These are phyloP conservation scores for Aspergillus funiculosus DNA, from an alignment of 495 filamentous ascomycete genomes.

Conservation along the genomic window DNA sequence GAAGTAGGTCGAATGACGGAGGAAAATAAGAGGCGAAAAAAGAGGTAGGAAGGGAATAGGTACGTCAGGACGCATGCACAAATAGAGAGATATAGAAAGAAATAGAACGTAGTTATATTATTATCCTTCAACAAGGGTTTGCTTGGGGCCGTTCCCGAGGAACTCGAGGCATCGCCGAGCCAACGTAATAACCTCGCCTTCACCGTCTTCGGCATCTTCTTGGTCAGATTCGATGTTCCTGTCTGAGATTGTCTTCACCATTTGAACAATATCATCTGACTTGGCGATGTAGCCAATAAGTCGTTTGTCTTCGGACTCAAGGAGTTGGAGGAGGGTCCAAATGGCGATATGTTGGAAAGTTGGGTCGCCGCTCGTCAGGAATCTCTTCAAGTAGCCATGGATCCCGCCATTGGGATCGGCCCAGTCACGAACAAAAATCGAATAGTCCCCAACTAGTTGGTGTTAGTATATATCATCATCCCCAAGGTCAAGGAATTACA, in stretches of 20 bases:
- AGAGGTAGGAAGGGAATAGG: constrained; percentile 11
- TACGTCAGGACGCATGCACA: constrained; percentile 11
- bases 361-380: constrained; percentile 87
- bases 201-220: constrained; percentile 82
- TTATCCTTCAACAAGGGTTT: constrained; percentile 53
- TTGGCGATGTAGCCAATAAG: constrained; percentile 80
- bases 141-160: constrained; percentile 57
- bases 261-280: constrained; percentile 79
- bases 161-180: constrained; percentile 85
- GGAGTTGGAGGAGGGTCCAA: constrained; percentile 91
- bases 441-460: constrained; percentile 84
- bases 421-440: constrained; percentile 93
- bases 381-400: constrained; percentile 87
- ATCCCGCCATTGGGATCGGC: constrained; percentile 87
- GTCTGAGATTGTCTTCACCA: constrained; percentile 86
- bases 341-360: constrained; percentile 99
- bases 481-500: constrained; percentile 15
- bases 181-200: constrained; percentile 90
- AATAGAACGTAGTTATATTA: constrained; percentile 2
- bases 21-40: constrained; percentile 14
- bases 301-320: constrained; percentile 87
- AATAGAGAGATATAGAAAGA: not conserved
- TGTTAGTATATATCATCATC: constrained; percentile 2
- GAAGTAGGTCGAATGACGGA: constrained; percentile 7
- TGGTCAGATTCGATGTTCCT: constrained; percentile 86